These are phyloP conservation scores for Psilocybe tampanensis DNA, from an alignment of 768 basidiomycete species.

Conservation along the genomic window DNA sequence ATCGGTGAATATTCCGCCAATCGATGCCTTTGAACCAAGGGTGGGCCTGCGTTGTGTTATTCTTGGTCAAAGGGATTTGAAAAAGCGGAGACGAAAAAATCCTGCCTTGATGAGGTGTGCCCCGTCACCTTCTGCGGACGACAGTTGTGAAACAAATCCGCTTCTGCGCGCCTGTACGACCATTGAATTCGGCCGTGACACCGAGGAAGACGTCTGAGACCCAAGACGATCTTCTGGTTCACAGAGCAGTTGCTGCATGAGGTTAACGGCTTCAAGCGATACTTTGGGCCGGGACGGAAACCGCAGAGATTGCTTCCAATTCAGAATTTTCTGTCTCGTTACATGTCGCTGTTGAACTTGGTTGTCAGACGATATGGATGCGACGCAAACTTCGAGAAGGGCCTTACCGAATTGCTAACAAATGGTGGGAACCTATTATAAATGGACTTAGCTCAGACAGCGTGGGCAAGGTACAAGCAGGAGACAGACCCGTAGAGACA, in stretches of 20 bases:
- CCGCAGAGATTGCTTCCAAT: constrained; percentile 88
- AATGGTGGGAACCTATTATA: constrained; percentile 85
- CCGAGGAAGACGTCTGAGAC: constrained; percentile 67
- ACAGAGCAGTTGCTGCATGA: constrained; percentile 89
- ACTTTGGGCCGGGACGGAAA: constrained; percentile 85
- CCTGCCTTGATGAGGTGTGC: constrained; percentile 85
- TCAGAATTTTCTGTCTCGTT: constrained; percentile 95
- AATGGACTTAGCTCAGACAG: constrained; percentile 7
- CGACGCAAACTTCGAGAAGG: constrained; percentile 13
- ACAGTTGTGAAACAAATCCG: constrained; percentile 57
- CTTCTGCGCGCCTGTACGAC: constrained; percentile 75
- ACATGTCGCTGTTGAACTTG: constrained; percentile 70
- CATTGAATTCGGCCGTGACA: constrained; percentile 76
- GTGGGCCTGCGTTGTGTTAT: constrained; percentile 57
- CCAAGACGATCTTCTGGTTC: constrained; percentile 95
- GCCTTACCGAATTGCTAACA: constrained; percentile 85
- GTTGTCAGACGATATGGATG: constrained; percentile 15
- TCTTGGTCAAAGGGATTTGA: constrained; percentile 10
- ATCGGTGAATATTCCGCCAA: constrained; percentile 83
- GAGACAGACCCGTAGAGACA: constrained; percentile 83
- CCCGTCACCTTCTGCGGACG: constrained; percentile 70
- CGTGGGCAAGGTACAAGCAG: constrained; percentile 13
- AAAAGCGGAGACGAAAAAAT: constrained; percentile 9
- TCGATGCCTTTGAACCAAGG: constrained; percentile 92
- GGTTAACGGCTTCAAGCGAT: constrained; percentile 83